Conservation (phyloP, 1,139 yeast species). For the Fermentozyma sake region DNA sequence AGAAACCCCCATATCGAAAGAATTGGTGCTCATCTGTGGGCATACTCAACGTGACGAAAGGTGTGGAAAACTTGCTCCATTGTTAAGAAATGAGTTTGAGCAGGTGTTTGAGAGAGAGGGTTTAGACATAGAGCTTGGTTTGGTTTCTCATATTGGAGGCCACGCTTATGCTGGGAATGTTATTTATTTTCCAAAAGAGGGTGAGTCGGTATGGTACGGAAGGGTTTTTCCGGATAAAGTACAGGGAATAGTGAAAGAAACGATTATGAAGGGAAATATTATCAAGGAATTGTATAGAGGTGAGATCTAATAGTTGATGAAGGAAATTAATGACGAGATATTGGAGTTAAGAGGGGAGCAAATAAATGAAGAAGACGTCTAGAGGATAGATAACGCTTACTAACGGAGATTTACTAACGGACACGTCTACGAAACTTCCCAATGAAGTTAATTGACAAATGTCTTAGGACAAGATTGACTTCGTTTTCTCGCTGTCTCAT, state of each 20-base stretch:
- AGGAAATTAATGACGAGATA: no score
- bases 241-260: conserved; percentile 59
- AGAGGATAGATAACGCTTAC: no score
- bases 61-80: conserved; percentile 64
- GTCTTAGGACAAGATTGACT: no score
- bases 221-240: conserved; percentile 60
- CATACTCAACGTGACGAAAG: conserved; percentile 59
- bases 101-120: conserved; percentile 31
- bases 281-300: conserved; percentile 56
- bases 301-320: conserved; percentile 1
- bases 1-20: conserved; percentile 16
- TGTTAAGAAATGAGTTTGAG: conserved; percentile 47
- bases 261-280: conserved; percentile 43
- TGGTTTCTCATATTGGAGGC: conserved; percentile 70
- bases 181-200: conserved; percentile 41
- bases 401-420: no score
- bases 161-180: conserved; percentile 79
- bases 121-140: conserved; percentile 41
- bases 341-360: no score
- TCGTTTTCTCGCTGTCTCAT: no score
- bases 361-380: no score
- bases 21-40: conserved; percentile 56
- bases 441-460: no score
- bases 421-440: no score
- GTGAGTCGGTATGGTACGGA: conserved; percentile 65